Evolutionary conservation across 2,329 filamentous ascomycete genomes (phyloP), one percentile per base, ranked within the genome.

Genomic region (Leptographium lundbergii): DNA sequence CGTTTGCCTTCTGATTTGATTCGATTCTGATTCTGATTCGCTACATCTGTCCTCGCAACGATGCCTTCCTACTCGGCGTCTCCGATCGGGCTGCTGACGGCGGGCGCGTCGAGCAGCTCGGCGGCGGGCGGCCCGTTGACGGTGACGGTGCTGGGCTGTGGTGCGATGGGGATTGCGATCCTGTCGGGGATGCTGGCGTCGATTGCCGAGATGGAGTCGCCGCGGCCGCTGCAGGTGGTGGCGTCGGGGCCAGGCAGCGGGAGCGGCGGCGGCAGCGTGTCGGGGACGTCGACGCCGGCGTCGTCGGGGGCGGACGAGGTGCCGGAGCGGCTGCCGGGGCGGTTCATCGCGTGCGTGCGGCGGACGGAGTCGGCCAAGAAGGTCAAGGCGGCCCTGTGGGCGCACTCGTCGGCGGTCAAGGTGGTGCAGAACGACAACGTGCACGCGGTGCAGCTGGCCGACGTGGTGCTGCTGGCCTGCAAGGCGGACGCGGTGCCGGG

Each of bases 81-180:
- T 19, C 55, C 55, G 2, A 29, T 57, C 19, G 55, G 55, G 27
- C 55, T 57, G 27, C 29, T 57, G 45, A 57, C 55, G 27, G 13
- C 36, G 32, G 53, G 53, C 34, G 14, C 29, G 34, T 17, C 54
- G 6, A 17, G 24, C 13, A 47, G 25, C 25, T 2, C 29, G 55
- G 4, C 55, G n/a, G 9, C 51, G 27, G 2, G 51, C 25, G 6
- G 27, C 39, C 47, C 54, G 65, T 79, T 91, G 64, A 92, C 88
- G 64, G 79, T 95, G 74, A 82, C 89, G 62, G 82, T 94, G 62
- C 78, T 95, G 60, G 90, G 90, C 67, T 94, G 88, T 72, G 89
- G 89, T 64, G 91, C 85, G 57, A 88, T 95, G 83, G 90, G 90
- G 61, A 88, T 89, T 61, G 89, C 89, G 60, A 91, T 95, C 65